Evolutionary conservation across 1,139 yeast genomes (phyloP).

Genomic region (Taphrina flavorubra): DNA sequence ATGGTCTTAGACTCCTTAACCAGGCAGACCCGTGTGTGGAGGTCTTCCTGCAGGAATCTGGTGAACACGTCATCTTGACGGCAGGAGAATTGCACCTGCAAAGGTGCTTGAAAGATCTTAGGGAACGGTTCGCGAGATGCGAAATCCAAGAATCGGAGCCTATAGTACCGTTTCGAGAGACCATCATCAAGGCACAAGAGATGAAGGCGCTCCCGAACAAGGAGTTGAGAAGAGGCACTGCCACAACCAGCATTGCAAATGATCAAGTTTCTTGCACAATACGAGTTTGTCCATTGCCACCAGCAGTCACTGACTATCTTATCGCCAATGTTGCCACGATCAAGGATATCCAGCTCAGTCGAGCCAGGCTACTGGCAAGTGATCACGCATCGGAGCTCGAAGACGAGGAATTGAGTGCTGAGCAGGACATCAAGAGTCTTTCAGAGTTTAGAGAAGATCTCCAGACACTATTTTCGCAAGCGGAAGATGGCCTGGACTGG

Average conservation of each 20-base stretch:
- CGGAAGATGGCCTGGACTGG: constrained; percentile 45
- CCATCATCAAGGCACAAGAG: constrained; percentile 62
- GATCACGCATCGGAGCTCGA: constrained; percentile 36
- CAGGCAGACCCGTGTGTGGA: constrained; percentile 94
- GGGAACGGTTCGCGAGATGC: constrained; percentile 89
- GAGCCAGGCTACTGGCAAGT: constrained; percentile 42
- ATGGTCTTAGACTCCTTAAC: constrained; percentile 77
- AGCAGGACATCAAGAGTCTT: constrained; percentile 6
- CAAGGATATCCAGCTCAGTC: constrained; percentile 48
- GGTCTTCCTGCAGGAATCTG: constrained; percentile 81
- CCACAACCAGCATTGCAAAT: constrained; percentile 47
- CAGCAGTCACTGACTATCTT: constrained; percentile 60
- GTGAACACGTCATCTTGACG: constrained; percentile 87
- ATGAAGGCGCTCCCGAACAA: constrained; percentile 53
- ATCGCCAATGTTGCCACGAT: constrained; percentile 57
- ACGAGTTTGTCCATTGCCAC: constrained; percentile 66
- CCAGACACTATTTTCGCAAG: background rate
- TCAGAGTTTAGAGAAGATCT: constrained; percentile 11
- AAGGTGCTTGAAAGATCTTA: constrained; percentile 83
- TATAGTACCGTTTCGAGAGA: constrained; percentile 92
- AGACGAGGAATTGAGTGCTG: constrained; percentile 25
- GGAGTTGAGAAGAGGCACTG: constrained; percentile 57
- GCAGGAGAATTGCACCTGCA: constrained; percentile 97
- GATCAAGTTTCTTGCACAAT: constrained; percentile 55
- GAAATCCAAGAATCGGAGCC: constrained; percentile 89